Percentiles rank a stretch among this genome's conserved stretches.
These are phyloP conservation scores for Fraxinus ornus DNA, from an alignment of 305 asterid genomes.

Conservation along the genomic window DNA sequence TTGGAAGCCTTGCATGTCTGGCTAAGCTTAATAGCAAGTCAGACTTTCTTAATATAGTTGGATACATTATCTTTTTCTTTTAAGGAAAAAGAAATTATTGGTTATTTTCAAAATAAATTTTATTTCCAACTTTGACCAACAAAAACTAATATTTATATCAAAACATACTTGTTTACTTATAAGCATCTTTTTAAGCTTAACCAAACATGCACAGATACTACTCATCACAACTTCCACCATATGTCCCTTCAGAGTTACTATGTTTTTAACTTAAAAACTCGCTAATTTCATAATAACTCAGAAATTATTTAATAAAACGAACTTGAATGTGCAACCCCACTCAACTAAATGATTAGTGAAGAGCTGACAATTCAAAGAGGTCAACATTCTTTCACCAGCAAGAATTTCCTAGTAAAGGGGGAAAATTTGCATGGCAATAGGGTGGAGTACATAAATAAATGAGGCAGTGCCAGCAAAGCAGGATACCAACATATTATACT, in stretches of 20 bases:
- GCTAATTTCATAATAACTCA: not conserved
- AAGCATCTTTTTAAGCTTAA: not conserved
- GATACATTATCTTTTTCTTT: not conserved
- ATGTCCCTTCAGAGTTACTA: not conserved
- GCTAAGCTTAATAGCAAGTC: not conserved
- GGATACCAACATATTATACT: constrained; percentile 1
- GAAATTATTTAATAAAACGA: not conserved
- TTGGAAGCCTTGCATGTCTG: not conserved
- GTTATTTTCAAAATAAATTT: not conserved
- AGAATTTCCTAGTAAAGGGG: not conserved
- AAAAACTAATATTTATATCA: not conserved
- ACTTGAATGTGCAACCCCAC: not conserved
- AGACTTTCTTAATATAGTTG: not conserved
- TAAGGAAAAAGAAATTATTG: not conserved
- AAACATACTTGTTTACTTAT: not conserved
- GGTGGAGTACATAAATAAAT: not conserved
- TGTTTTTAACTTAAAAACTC: not conserved
- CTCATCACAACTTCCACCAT: not conserved
- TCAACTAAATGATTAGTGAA: not conserved
- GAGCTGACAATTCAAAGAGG: not conserved
- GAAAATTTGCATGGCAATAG: not conserved
- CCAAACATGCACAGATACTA: not conserved
- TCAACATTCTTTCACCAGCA: not conserved
- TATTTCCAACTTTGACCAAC: not conserved
- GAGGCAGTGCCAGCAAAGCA: not conserved